Evolutionary conservation across 2,329 filamentous ascomycete species (phyloP).

Genomic region (Bretziella fagacearum): DNA sequence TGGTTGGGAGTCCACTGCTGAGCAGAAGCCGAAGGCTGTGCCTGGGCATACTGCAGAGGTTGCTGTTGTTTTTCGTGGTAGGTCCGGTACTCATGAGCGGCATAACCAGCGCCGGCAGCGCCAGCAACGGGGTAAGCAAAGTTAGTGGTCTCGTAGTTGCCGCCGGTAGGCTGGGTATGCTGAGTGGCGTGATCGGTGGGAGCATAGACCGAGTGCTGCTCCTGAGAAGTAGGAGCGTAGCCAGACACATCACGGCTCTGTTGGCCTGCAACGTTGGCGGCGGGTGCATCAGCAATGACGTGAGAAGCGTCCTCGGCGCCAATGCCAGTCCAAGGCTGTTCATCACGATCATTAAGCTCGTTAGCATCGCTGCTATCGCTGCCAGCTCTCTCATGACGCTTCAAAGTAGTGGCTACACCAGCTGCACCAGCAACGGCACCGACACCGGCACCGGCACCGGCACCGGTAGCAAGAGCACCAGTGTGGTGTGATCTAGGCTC

Average conservation of each 20-base stretch:
- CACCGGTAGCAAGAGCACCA: not conserved
- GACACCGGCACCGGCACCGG: not conserved
- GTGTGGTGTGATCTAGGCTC: slow-evolving; percentile 28
- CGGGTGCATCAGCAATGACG: not conserved
- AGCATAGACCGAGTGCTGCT: not conserved
- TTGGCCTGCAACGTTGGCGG: not conserved
- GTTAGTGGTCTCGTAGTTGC: not conserved
- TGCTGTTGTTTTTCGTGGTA: not conserved
- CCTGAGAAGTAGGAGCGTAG: not conserved
- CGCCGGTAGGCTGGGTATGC: not conserved
- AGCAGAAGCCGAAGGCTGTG: not conserved
- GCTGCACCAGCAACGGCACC: not conserved
- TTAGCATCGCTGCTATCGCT: slow-evolving; percentile 51
- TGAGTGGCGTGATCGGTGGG: not conserved
- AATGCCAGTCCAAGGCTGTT: slow-evolving; percentile 19
- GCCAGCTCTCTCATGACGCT: slow-evolving; percentile 21
- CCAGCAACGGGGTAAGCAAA: not conserved
- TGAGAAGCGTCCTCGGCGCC: not conserved
- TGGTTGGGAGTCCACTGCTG: not conserved
- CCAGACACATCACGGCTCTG: not conserved
- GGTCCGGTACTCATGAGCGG: not conserved
- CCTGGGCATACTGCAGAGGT: not conserved
- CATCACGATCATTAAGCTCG: slow-evolving; percentile 54
- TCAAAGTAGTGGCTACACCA: not conserved
- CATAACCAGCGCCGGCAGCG: not conserved